Conservation (phyloP, 148 eudicot species). For the Rhododendron ovatum region DNA sequence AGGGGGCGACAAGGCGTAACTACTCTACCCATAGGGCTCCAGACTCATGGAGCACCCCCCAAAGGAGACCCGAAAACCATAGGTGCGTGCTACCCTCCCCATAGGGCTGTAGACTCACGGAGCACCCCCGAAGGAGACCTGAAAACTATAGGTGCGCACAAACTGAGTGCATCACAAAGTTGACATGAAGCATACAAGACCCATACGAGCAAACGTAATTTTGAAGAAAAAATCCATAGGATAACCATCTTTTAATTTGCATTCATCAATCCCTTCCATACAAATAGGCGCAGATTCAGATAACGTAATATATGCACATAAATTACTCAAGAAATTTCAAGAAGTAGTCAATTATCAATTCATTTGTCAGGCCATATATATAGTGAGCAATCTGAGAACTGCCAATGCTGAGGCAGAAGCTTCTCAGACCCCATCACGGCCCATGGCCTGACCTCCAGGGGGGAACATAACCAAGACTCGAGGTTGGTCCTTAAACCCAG, state of each 20-base stretch:
- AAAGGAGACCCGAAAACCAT: not conserved
- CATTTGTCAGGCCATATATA: not conserved
- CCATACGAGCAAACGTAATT: not conserved
- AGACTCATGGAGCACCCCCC: too few relatives aligned
- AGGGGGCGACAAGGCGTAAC: too few relatives aligned
- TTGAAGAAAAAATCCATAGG: not conserved
- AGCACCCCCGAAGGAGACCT: too few relatives aligned
- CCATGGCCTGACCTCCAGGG: constrained; percentile 75
- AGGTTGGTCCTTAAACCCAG: constrained; percentile 60
- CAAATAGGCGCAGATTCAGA: not conserved
- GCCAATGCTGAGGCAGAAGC: not conserved
- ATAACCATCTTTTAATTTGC: not conserved
- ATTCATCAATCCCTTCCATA: not conserved
- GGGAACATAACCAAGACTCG: constrained; percentile 55
- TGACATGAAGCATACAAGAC: not conserved
- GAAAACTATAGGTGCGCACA: not conserved
- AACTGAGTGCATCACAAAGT: not conserved
- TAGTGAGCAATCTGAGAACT: not conserved
- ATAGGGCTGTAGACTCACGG: too few relatives aligned
- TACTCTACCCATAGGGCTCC: too few relatives aligned
- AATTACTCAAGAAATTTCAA: not conserved
- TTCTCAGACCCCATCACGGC: constrained; percentile 32
- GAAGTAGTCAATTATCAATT: not conserved
- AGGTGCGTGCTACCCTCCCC: too few relatives aligned
- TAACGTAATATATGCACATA: not conserved